phyloP scores from a whole-genome alignment of 352 stramenopile species.

The Pythium pyrilobum region DNA sequence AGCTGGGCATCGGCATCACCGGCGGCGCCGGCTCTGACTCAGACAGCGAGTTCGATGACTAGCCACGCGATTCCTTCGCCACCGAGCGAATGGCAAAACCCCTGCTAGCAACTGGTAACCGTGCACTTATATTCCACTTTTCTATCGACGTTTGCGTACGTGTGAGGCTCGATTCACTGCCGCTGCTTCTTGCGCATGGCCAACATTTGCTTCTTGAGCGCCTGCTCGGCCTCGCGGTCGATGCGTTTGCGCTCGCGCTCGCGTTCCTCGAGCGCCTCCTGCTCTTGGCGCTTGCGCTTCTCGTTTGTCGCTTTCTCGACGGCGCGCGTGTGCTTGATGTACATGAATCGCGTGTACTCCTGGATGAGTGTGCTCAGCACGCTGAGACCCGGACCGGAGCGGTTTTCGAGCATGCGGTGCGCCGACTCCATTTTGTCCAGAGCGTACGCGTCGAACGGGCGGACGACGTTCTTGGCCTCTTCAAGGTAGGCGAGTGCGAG shows the following conservation, averaged over 20 bases:
- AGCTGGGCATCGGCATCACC: constrained; percentile 55
- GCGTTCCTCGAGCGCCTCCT: constrained; percentile 48
- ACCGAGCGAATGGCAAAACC: no score
- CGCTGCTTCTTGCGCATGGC: constrained; percentile 76
- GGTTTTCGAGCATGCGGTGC: constrained; percentile 45
- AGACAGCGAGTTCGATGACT: constrained; percentile 83
- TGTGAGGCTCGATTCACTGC: constrained; percentile 4
- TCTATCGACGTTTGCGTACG: not conserved
- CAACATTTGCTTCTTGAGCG: constrained; percentile 77
- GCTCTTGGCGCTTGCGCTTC: constrained; percentile 63
- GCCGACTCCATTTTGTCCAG: constrained; percentile 58
- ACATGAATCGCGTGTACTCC: constrained; percentile 83
- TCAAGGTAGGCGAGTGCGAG: constrained; percentile 35
- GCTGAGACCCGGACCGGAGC: constrained; percentile 55
- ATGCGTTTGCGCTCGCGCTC: constrained; percentile 65
- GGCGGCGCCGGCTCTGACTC: constrained; percentile 66
- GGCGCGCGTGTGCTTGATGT: constrained; percentile 76
- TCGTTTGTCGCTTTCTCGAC: constrained; percentile 64
- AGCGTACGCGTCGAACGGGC: constrained; percentile 68
- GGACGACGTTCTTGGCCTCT: constrained; percentile 55
- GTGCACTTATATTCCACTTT: no score
- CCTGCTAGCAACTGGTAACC: no score
- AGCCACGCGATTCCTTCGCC: not conserved
- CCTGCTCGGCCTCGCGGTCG: constrained; percentile 55
- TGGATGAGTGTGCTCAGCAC: constrained; percentile 67